These are phyloP conservation scores for Saccharomycopsis amapae DNA, from an alignment of 805 yeast species.

Conservation along the genomic window DNA sequence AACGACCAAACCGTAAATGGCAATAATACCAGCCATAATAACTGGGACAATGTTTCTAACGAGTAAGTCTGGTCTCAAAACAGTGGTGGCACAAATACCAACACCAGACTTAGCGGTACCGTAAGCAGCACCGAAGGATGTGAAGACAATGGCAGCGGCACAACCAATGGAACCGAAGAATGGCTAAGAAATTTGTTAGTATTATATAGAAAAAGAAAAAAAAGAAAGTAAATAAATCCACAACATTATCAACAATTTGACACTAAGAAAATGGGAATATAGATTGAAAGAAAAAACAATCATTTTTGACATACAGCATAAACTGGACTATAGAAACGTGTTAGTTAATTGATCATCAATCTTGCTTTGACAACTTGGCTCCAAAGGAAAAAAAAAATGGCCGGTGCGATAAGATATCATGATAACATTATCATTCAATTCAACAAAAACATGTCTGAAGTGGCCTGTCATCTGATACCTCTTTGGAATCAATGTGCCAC, in stretches of 20 bases:
- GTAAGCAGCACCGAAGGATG: constrained; percentile 98
- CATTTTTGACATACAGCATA: constrained; percentile 44
- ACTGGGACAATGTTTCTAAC: constrained; percentile 95
- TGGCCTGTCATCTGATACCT: too few relatives aligned
- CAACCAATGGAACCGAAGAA: constrained; percentile 99
- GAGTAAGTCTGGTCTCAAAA: constrained; percentile 91
- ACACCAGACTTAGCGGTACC: constrained; percentile 99
- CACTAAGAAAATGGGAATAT: too few relatives aligned
- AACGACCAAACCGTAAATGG: constrained; percentile 95
- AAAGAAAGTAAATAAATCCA: too few relatives aligned
- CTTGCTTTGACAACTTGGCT: too few relatives aligned
- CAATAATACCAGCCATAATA: constrained; percentile 99
- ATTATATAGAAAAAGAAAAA: too few relatives aligned
- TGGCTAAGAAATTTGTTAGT: constrained; percentile 48
- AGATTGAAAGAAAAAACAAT: too few relatives aligned
- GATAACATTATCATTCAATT: too few relatives aligned
- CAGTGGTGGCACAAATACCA: constrained; percentile 98
- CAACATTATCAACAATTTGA: too few relatives aligned
- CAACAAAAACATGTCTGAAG: too few relatives aligned
- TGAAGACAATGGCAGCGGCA: constrained; percentile 97
- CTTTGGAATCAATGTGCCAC: too few relatives aligned
- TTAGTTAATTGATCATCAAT: constrained; percentile 15
- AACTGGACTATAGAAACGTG: constrained; percentile 46
- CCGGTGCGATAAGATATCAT: too few relatives aligned
- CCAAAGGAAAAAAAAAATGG: too few relatives aligned